phyloP scores from a whole-genome alignment of 2,329 filamentous ascomycete genomes.

The Calonectria honghensis region DNA sequence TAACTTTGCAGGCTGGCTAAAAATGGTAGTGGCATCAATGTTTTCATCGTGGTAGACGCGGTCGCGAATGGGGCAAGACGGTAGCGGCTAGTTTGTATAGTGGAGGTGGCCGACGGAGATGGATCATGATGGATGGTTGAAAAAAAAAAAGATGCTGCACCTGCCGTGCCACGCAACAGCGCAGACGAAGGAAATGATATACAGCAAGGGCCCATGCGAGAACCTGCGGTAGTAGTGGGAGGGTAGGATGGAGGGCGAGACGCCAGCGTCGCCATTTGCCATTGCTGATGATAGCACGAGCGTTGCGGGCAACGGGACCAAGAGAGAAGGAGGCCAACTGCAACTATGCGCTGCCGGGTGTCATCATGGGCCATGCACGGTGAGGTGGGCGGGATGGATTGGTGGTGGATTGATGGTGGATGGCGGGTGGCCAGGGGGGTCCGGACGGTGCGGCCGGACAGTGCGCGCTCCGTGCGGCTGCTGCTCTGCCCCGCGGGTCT shows the following conservation, averaged over 20 bases:
- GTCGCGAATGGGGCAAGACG: constrained; percentile 23
- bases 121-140: constrained; percentile 28
- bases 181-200: constrained; percentile 27
- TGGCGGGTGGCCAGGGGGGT: constrained; percentile 1
- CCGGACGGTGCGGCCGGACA: constrained; percentile 46
- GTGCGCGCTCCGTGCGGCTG: constrained; percentile 30
- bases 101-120: constrained; percentile 33
- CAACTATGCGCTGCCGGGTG: constrained; percentile 50
- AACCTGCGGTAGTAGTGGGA: constrained; percentile 1
- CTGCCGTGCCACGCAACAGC: constrained; percentile 37
- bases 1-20: constrained; percentile 18
- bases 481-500: constrained; percentile 11
- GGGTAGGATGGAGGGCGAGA: constrained; percentile 15
- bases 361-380: constrained; percentile 50
- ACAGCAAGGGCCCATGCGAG: constrained; percentile 21
- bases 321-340: constrained; percentile 47
- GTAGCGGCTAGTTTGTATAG: constrained; percentile 29
- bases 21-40: constrained; percentile 19
- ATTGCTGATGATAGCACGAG: constrained; percentile 20
- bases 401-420: constrained; percentile 17
- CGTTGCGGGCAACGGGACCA: constrained; percentile 17
- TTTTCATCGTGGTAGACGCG: constrained; percentile 15
- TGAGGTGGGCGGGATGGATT: constrained; percentile 51
- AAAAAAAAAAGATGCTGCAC: constrained; percentile 29
- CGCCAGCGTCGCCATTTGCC: constrained; percentile 22